These are phyloP conservation scores for Mycogone perniciosa DNA, from an alignment of 2,329 filamentous ascomycete species.

Conservation along the genomic window DNA sequence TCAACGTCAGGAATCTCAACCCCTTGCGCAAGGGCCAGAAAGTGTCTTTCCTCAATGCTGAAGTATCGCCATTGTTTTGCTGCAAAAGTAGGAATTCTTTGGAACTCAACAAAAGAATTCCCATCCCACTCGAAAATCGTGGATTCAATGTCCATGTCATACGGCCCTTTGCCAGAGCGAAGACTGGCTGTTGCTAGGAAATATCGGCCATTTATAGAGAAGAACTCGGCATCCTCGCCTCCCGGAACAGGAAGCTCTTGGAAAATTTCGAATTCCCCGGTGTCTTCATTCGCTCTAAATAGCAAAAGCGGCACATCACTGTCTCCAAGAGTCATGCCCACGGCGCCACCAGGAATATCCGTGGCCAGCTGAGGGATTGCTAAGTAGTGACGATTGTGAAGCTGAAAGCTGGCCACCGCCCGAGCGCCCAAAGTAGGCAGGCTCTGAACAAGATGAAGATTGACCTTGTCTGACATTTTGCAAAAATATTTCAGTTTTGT, in stretches of 20 bases:
- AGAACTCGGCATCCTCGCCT: constrained; percentile 8
- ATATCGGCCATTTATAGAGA: neutral
- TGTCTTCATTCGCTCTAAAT: neutral
- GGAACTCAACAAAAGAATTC: neutral
- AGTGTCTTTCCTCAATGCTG: neutral
- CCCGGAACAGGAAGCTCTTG: constrained; percentile 4
- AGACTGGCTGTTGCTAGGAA: constrained; percentile 4
- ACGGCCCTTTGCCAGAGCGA: neutral
- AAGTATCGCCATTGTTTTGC: constrained; percentile 6
- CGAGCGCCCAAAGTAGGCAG: neutral
- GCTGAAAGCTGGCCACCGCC: neutral
- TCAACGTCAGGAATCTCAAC: neutral
- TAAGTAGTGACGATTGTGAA: neutral
- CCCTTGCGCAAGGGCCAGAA: constrained; percentile 5
- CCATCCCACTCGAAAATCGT: constrained; percentile 7
- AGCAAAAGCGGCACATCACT: neutral
- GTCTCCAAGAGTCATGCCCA: neutral
- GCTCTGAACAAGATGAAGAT: neutral
- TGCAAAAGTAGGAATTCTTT: constrained; percentile 2
- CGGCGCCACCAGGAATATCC: neutral
- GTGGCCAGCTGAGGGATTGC: neutral
- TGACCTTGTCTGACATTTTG: neutral
- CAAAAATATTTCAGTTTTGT: neutral
- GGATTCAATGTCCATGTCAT: neutral
- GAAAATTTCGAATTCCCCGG: neutral